Evolutionary conservation across 1,139 yeast species (phyloP).

Genomic region (Yamadazyma diddensiae): DNA sequence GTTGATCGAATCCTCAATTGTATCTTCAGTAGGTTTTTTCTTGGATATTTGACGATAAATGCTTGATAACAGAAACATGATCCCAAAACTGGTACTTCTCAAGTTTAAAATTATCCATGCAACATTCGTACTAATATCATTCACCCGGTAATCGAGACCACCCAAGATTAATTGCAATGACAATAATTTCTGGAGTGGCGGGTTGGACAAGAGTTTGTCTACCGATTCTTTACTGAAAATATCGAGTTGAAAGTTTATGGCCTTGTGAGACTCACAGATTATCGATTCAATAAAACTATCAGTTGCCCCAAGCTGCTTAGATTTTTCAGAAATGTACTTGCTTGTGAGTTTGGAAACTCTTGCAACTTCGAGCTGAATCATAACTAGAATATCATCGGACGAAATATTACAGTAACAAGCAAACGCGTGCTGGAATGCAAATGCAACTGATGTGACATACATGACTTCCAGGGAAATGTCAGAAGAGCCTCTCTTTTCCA

Average conservation of each 20-base stretch:
- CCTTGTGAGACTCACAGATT: slow-evolving; percentile 62
- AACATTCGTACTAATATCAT: slow-evolving; percentile 48
- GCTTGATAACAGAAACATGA: slow-evolving; percentile 68
- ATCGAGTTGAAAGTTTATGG: slow-evolving; percentile 68
- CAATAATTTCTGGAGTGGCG: slow-evolving; percentile 65
- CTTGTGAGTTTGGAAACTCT: slow-evolving; percentile 19
- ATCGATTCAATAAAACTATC: slow-evolving; percentile 42
- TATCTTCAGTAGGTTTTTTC: slow-evolving; percentile 49
- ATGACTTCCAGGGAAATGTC: slow-evolving; percentile 28
- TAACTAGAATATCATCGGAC: slow-evolving; percentile 64
- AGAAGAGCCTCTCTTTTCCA: slow-evolving; percentile 20
- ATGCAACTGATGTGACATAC: slow-evolving; percentile 50
- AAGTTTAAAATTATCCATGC: slow-evolving; percentile 71
- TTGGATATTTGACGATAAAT: slow-evolving; percentile 56
- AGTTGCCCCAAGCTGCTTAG: slow-evolving; percentile 20
- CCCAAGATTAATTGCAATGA: slow-evolving; percentile 69
- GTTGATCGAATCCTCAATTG: slow-evolving; percentile 50
- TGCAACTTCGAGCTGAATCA: slow-evolving; percentile 47
- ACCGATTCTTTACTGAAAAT: slow-evolving; percentile 60
- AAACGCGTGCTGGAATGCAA: slow-evolving; percentile 64
- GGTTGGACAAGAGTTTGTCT: slow-evolving; percentile 68
- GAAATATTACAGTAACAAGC: slow-evolving; percentile 64
- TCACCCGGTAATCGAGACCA: slow-evolving; percentile 42
- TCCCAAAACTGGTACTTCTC: slow-evolving; percentile 68
- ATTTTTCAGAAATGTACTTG: slow-evolving; percentile 16